Base-by-base conservation (phyloP, 768 basidiomycete genomes). In the Kondoa malvinella region DNA sequence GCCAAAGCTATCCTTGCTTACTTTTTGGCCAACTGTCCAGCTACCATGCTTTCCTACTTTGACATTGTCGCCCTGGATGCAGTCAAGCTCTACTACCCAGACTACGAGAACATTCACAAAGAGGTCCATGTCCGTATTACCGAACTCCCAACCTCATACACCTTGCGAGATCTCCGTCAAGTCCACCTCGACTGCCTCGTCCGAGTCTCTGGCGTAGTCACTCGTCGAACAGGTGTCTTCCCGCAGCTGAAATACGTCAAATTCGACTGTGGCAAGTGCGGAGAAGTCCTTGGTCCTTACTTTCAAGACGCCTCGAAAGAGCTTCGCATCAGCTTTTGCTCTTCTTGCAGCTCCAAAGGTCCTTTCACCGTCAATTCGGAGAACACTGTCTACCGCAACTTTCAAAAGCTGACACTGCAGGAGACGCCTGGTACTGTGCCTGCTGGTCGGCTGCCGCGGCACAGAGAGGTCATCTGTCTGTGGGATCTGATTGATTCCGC, bases 231-330 rank as follows among this genome's bases (percentile, higher is more conserved):
- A 8, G 94, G 95, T 12, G 92, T 99, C 12, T 97, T 97, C 78
- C 95, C 95, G n/a, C 95, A 99, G 77, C 80, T 99, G 69, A 97
- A 99, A 79, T 95, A 96, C 75, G 92, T 99, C 77, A 97, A 96
- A 76, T 99, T 99, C 74, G 91, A 97, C 77, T 99, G 95, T 78
- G 83, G 83, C 66, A 96, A 94, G 76, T 99, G 95, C 73, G 87
- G 87, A 21, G 87, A 86, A n/a, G 85, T 89, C 30, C 81, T 97
- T 17, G 95, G 95, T 16, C 95, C 95, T 0, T 97, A 97, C 80
- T 94, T 91, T 76, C 95, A 99, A 80, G 95, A 97, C 77, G 89
- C 91, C 4, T 87, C 86, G 40, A 88, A 84, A 78, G 95, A 99
- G 77, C 86, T 97, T 67, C 88, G 83, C 77, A 87, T 97, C 76